Base-by-base conservation (phyloP, 108 stramenopile genomes). In the Nitzschia palea region DNA sequence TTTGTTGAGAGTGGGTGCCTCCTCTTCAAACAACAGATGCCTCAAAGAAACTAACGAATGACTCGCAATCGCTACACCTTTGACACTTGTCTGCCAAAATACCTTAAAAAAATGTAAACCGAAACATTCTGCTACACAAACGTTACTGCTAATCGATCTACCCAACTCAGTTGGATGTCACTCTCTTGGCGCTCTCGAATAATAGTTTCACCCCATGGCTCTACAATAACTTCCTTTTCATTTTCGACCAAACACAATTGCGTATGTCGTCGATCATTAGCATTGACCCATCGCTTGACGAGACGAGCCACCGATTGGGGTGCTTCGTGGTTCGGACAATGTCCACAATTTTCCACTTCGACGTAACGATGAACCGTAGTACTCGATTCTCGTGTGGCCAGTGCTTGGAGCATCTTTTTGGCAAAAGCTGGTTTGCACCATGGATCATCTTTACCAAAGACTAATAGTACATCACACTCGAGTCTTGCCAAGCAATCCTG, bases 251-350 rank as follows among this genome's bases (percentile, higher is more conserved):
- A 50, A 4, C 65, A 43, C 12, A 74, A n/a, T 9, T 22, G 5
- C 15, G 44, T 51, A 2, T 52, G 34, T 31, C 55, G 6, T 20
- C 79, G 64, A 53, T 79, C 34, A 6, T 25, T 64, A 23, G 72
- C 65, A 8, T 53, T 34, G 8, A 80, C 47, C 85, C 88, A 91
- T 1, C 60, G 22, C 10, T 50, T 20, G 1, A 88, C 48, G 10
- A 88, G 62, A 33, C 55, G 55, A 3, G 77, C 83, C n/a, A 87
- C 86, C 26, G 90, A 85, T 23, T 71, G 56, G 0, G 91, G 91
- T 20, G 91, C 86, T 65, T 92, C 91, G 47, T 92, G 86, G 60
- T 89, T 89, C 1, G 91, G 91, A 71, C 87, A 92, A 51, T 92
- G 91, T 0, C 91, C 91, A 20, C 67, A 86, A 65, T 86, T 92